Conservation (phyloP, 176 grass and related monocot species). For the Lolium rigidum region DNA sequence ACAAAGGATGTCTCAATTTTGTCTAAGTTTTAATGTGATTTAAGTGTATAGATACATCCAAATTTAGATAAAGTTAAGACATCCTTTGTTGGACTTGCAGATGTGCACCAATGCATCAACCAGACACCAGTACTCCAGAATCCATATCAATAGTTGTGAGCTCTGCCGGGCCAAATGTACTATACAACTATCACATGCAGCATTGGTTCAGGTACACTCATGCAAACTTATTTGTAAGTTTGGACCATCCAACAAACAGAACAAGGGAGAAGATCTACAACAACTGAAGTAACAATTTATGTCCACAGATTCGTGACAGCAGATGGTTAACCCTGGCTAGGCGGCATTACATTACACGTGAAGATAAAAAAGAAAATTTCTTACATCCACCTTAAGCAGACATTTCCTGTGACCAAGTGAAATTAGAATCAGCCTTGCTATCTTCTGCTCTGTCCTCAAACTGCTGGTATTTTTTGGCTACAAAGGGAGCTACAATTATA, state of each 20-base stretch:
- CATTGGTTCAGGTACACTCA: not conserved
- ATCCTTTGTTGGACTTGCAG: not conserved
- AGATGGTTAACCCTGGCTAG: conserved; percentile 42
- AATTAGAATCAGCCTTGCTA: conserved; percentile 49
- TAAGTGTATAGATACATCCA: no score
- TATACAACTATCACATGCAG: conserved; percentile 12
- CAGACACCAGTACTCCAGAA: not conserved
- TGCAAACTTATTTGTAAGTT: conserved; percentile 11
- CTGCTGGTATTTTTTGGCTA: conserved; percentile 44
- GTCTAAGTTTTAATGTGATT: no score
- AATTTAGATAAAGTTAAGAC: no score
- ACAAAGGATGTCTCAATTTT: no score
- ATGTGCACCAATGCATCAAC: not conserved
- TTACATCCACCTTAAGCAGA: conserved; percentile 33
- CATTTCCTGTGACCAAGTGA: conserved; percentile 23
- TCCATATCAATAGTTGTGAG: not conserved
- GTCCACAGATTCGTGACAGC: conserved; percentile 30
- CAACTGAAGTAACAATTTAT: conserved; percentile 26
- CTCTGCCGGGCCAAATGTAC: not conserved
- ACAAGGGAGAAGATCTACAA: not conserved
- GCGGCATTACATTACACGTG: conserved; percentile 50
- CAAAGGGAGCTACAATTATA: conserved; percentile 61
- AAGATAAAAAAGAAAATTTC: not conserved
- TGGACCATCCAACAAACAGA: not conserved
- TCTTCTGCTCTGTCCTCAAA: conserved; percentile 44